Evolutionary conservation across 2,329 filamentous ascomycete genomes (phyloP).

Genomic region (Fusarium dlaminii): DNA sequence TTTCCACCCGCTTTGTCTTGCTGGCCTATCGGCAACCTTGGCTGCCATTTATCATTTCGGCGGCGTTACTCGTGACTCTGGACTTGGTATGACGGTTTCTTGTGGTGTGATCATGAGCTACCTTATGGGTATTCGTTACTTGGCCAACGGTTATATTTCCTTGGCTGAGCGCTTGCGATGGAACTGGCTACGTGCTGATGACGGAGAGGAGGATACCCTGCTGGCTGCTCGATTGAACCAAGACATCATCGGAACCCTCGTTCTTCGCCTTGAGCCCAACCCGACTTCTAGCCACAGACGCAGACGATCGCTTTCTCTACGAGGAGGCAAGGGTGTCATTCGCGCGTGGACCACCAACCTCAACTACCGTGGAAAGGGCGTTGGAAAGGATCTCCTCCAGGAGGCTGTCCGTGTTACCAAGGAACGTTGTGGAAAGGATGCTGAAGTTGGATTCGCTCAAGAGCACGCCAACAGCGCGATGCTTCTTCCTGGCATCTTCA

Average conservation of each 20-base stretch:
- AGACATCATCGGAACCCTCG: constrained; percentile 75
- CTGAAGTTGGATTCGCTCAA: constrained; percentile 75
- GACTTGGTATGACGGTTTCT: constrained; percentile 65
- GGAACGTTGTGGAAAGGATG: constrained; percentile 73
- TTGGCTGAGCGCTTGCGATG: constrained; percentile 69
- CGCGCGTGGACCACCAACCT: constrained; percentile 83
- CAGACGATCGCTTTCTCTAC: constrained; percentile 51
- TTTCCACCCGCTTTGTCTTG: constrained; percentile 67
- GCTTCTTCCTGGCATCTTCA: constrained; percentile 71
- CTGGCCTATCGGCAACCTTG: constrained; percentile 56
- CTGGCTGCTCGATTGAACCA: constrained; percentile 74
- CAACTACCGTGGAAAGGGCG: constrained; percentile 74
- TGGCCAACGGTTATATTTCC: constrained; percentile 69
- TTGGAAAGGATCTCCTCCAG: constrained; percentile 77
- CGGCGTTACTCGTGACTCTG: constrained; percentile 60
- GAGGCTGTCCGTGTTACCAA: constrained; percentile 75
- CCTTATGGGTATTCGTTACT: constrained; percentile 68
- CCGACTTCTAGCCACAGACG: constrained; percentile 45
- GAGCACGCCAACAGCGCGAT: constrained; percentile 80
- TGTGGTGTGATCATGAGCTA: constrained; percentile 71
- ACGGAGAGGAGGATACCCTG: constrained; percentile 63
- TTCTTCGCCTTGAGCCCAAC: constrained; percentile 70
- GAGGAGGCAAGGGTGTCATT: constrained; percentile 74
- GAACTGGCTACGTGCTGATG: constrained; percentile 64
- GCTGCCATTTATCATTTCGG: constrained; percentile 58